phyloP scores from a whole-genome alignment of 2,329 filamentous ascomycete genomes.

The Periconia digitata region DNA sequence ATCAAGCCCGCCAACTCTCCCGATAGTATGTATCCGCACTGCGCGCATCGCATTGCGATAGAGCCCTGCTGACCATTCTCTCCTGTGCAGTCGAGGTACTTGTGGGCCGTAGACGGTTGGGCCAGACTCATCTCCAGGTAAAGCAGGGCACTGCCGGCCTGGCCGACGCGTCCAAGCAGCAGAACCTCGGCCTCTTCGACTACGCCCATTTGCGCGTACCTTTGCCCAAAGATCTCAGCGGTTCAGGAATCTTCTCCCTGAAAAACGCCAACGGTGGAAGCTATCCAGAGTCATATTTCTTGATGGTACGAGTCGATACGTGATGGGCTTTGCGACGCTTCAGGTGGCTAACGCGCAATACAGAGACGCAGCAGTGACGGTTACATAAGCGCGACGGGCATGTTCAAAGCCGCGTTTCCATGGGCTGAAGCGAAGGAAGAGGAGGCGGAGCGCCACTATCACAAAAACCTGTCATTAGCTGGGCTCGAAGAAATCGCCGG shows the following conservation, averaged over 20 bases:
- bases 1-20: constrained; percentile 65
- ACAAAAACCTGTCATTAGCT: constrained; percentile 80
- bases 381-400: constrained; percentile 81
- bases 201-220: constrained; percentile 95
- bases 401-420: constrained; percentile 90
- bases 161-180: constrained; percentile 69
- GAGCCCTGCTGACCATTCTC: constrained; percentile 28
- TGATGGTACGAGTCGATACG: constrained; percentile 66
- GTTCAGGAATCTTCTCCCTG: constrained; percentile 86
- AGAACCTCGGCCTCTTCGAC: constrained; percentile 82
- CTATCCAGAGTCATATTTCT: constrained; percentile 86
- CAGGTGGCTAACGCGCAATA: constrained; percentile 29
- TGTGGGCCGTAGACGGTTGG: constrained; percentile 80
- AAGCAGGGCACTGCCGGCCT: constrained; percentile 75
- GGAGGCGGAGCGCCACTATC: constrained; percentile 74
- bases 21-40: constrained; percentile 56
- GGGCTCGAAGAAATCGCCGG: constrained; percentile 92
- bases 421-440: constrained; percentile 74
- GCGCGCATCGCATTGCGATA: constrained; percentile 22
- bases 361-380: constrained; percentile 81
- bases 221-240: constrained; percentile 82
- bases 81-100: constrained; percentile 56
- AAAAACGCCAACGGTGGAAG: constrained; percentile 54
- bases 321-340: constrained; percentile 4
- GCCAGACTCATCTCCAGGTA: constrained; percentile 86